phyloP scores from a whole-genome alignment of 345 rosid genomes.

The Eutrema heterophyllum region DNA sequence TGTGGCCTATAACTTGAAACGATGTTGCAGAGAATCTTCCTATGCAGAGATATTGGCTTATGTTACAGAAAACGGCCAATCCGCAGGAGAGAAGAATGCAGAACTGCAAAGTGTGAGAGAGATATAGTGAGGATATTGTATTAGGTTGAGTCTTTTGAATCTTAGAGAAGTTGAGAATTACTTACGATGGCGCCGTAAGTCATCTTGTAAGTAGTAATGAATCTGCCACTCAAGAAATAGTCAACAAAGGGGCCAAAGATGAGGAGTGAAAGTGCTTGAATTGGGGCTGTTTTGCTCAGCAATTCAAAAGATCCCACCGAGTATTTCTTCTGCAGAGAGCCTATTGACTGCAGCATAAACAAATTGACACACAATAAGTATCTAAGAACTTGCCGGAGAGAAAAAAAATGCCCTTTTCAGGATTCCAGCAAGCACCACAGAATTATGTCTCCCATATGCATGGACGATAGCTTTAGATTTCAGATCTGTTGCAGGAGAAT shows the following conservation, averaged over 20 bases:
- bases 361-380: background rate
- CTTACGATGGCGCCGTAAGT: conserved; percentile 75
- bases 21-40: conserved; percentile 92
- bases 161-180: background rate
- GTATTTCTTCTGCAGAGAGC: conserved; percentile 89
- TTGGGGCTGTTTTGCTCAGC: conserved; percentile 92
- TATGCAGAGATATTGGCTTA: conserved; percentile 94
- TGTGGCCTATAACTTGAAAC: conserved; percentile 95
- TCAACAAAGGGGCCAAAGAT: conserved; percentile 80
- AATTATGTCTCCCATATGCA: background rate
- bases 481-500: background rate
- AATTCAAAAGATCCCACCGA: conserved; percentile 89
- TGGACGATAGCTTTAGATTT: background rate
- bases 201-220: conserved; percentile 60
- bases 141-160: background rate
- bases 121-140: background rate
- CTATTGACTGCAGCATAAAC: conserved; percentile 62
- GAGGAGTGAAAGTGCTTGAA: conserved; percentile 96
- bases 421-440: background rate
- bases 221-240: conserved; percentile 62
- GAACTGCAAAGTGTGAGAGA: conserved; percentile 42
- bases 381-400: background rate
- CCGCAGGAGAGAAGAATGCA: conserved; percentile 77
- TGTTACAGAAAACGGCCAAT: conserved; percentile 91
- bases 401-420: background rate